phyloP scores from a whole-genome alignment of 306 rosid genomes.

The Pyrus bretschneideri region DNA sequence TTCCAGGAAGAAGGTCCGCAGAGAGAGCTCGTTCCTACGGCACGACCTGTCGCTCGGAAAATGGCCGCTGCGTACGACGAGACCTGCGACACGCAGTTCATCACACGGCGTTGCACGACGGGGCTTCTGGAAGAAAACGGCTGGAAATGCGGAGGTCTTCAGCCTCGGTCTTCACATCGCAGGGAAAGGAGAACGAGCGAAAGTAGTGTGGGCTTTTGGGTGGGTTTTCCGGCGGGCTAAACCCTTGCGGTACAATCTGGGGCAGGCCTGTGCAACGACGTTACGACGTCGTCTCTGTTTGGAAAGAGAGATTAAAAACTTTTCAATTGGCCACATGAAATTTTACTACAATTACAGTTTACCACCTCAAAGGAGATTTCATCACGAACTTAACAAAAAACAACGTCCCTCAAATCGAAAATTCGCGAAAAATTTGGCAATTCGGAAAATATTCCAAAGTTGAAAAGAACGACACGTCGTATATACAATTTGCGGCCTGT shows the following conservation, averaged over 20 bases:
- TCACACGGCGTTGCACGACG: slow-evolving; percentile 18
- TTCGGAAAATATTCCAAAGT: too few species aligned
- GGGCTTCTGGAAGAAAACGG: background rate
- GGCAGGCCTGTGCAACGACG: background rate
- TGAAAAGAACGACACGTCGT: background rate
- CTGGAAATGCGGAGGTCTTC: background rate
- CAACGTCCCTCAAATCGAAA: too few species aligned
- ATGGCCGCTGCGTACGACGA: slow-evolving; percentile 43
- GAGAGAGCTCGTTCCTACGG: slow-evolving; percentile 17
- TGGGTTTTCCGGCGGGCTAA: background rate
- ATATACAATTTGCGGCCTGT: background rate
- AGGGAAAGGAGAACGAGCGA: background rate
- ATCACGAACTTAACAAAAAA: too few species aligned
- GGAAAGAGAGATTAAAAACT: background rate
- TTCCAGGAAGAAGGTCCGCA: slow-evolving; percentile 30
- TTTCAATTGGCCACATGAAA: too few species aligned
- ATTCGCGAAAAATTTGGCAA: too few species aligned
- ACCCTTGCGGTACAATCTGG: background rate
- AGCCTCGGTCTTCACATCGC: background rate
- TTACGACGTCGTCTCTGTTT: background rate
- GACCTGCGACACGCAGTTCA: slow-evolving; percentile 53
- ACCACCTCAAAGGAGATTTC: too few species aligned
- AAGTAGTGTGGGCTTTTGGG: background rate
- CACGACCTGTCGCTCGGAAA: slow-evolving; percentile 32
- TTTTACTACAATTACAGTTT: too few species aligned